Conservation (phyloP, 2,329 filamentous ascomycete genomes). For the Anthostomella pinea region DNA sequence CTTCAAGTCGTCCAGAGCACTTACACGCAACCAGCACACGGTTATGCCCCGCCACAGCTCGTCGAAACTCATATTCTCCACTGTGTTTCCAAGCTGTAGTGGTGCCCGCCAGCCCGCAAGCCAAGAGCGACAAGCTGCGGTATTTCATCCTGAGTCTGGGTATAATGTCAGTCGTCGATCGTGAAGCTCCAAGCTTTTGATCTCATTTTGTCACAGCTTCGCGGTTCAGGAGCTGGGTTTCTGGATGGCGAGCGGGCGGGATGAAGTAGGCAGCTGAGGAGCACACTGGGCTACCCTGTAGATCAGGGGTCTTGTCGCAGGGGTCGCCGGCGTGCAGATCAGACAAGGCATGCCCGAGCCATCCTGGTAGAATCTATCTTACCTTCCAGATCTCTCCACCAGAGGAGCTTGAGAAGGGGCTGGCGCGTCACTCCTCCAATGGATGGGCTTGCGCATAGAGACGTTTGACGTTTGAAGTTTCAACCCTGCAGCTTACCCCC, state of each 20-base stretch:
- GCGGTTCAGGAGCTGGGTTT: no score
- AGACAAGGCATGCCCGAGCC: slow-evolving; percentile 18
- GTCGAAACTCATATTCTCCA: slow-evolving; percentile 24
- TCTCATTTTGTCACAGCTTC: no score
- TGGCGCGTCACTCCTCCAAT: neutral
- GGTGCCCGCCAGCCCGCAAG: slow-evolving; percentile 8
- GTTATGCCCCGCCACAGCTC: slow-evolving; percentile 25
- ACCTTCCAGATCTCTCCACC: slow-evolving; percentile 10
- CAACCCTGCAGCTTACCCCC: slow-evolving; percentile 19
- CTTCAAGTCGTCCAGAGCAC: no score
- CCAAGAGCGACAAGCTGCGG: slow-evolving; percentile 10
- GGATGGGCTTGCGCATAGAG: no score
- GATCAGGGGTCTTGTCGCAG: slow-evolving; percentile 23
- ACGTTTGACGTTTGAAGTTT: slow-evolving; percentile 24
- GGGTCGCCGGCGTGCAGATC: slow-evolving; percentile 14
- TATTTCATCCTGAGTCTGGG: slow-evolving; percentile 18
- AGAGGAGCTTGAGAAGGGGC: slow-evolving; percentile 2
- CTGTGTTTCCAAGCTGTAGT: slow-evolving; percentile 24
- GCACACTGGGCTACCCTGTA: slow-evolving; percentile 22
- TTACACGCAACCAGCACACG: slow-evolving; percentile 31
- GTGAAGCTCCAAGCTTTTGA: neutral
- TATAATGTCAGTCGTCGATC: neutral
- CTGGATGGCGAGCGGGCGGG: no score
- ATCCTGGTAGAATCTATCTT: slow-evolving; percentile 12
- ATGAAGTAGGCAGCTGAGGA: slow-evolving; percentile 7